These are phyloP conservation scores for Macrophomina phaseolina DNA, from an alignment of 2,329 filamentous ascomycete genomes.

Conservation along the genomic window DNA sequence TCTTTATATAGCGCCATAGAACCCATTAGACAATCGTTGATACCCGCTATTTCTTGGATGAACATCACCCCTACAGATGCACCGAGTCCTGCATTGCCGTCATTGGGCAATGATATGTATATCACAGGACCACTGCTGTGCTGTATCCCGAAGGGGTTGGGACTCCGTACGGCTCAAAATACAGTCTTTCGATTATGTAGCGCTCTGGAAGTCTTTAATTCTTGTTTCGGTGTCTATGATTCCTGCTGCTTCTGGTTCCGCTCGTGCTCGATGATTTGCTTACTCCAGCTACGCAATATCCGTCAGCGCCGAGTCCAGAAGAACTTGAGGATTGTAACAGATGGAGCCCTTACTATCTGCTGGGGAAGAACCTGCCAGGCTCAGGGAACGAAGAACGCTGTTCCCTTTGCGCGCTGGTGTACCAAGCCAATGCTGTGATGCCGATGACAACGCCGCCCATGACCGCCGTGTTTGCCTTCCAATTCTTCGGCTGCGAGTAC, in stretches of 20 bases:
- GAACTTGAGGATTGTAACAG: not conserved
- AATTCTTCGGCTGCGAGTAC: slow-evolving; percentile 94
- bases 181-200: not conserved
- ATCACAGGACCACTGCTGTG: not conserved
- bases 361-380: slow-evolving; percentile 78
- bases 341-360: slow-evolving; percentile 70
- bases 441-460: slow-evolving; percentile 72
- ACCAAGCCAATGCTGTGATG: slow-evolving; percentile 72
- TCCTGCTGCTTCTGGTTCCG: slow-evolving; percentile 52
- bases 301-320: slow-evolving; percentile 29
- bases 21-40: slow-evolving; percentile 23
- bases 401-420: slow-evolving; percentile 75
- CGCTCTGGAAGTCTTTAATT: not conserved
- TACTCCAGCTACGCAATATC: slow-evolving; percentile 67
- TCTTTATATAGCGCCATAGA: slow-evolving; percentile 14
- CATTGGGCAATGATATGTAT: not conserved
- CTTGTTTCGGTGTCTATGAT: slow-evolving; percentile 24
- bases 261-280: slow-evolving; percentile 73
- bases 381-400: slow-evolving; percentile 77
- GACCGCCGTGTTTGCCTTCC: slow-evolving; percentile 88
- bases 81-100: not conserved
- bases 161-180: not conserved
- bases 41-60: slow-evolving; percentile 2
- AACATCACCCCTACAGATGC: not conserved
- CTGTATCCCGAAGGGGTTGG: not conserved